These are phyloP conservation scores for Podaxis rugospora DNA, from an alignment of 768 basidiomycete genomes.

Conservation along the genomic window DNA sequence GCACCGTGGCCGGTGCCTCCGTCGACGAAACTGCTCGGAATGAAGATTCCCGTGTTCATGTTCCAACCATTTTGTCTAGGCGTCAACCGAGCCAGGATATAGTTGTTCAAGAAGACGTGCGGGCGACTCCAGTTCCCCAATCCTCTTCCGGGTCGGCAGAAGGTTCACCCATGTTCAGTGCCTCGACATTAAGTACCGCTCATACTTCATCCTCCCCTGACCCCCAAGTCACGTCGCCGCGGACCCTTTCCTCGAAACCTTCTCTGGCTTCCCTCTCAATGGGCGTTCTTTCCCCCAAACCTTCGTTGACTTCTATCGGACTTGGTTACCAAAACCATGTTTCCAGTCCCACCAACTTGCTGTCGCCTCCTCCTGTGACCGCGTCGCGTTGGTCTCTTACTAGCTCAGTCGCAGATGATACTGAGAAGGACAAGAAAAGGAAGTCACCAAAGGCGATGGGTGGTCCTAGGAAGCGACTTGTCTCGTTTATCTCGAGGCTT, in stretches of 20 bases:
- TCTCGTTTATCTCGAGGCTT: conserved; percentile 12
- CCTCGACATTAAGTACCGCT: background rate
- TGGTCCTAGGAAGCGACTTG: conserved; percentile 11
- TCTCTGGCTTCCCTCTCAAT: conserved; percentile 2
- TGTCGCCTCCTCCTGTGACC: conserved; percentile 7
- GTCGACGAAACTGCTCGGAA: background rate
- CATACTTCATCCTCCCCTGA: background rate
- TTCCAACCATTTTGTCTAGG: background rate
- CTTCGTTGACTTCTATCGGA: conserved; percentile 1
- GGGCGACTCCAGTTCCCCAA: conserved; percentile 7
- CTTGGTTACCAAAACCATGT: conserved; percentile 5
- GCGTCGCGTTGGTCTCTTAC: conserved; percentile 10
- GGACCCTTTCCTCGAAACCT: background rate
- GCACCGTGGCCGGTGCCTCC: background rate
- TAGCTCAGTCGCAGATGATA: conserved; percentile 7
- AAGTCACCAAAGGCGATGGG: background rate
- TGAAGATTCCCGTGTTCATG: background rate
- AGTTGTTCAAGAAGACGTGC: background rate
- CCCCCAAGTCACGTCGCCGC: background rate
- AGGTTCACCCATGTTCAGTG: background rate
- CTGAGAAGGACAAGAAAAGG: conserved; percentile 10
- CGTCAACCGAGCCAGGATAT: background rate
- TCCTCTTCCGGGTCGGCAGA: background rate
- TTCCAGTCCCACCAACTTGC: background rate
- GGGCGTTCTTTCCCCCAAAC: background rate